phyloP scores from a whole-genome alignment of 768 basidiomycete genomes.

The Trichaptum fuscoviolaceum region DNA sequence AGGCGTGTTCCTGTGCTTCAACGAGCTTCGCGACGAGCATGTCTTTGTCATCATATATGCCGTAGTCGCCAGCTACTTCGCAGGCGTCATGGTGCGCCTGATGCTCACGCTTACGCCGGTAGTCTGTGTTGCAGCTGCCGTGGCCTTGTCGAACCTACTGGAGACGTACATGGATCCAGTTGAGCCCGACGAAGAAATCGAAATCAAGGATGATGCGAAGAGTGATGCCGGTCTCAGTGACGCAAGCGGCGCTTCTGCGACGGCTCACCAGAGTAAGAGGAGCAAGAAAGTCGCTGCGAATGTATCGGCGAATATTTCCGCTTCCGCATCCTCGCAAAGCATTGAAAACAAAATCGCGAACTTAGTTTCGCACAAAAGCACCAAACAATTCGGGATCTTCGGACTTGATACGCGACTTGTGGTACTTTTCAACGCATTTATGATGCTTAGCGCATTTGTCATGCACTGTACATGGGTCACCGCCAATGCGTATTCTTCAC shows the following conservation, averaged over 20 bases:
- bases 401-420: conserved; percentile 78
- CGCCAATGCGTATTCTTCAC: conserved; percentile 91
- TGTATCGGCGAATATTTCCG: conserved; percentile 17
- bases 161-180: conserved; percentile 86
- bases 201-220: conserved; percentile 26
- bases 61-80: conserved; percentile 94
- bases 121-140: conserved; percentile 89
- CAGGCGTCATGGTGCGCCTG: conserved; percentile 98
- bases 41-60: conserved; percentile 98
- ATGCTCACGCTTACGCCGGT: conserved; percentile 98
- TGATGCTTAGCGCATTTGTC: conserved; percentile 85
- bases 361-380: conserved; percentile 34
- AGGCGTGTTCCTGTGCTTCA: conserved; percentile 92
- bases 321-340: conserved; percentile 25
- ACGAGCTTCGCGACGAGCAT: conserved; percentile 91
- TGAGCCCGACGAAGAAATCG: conserved; percentile 45
- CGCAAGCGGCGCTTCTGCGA: conserved; percentile 21
- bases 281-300: conserved; percentile 42
- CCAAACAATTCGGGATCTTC: conserved; percentile 56
- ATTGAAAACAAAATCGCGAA: conserved; percentile 28
- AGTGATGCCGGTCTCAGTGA: conserved; percentile 24
- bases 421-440: conserved; percentile 68
- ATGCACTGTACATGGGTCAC: conserved; percentile 98
- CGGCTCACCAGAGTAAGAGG: conserved; percentile 46
- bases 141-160: conserved; percentile 82